Evolutionary conservation across 768 basidiomycete species (phyloP).

Genomic region (Royoungia palumana): DNA sequence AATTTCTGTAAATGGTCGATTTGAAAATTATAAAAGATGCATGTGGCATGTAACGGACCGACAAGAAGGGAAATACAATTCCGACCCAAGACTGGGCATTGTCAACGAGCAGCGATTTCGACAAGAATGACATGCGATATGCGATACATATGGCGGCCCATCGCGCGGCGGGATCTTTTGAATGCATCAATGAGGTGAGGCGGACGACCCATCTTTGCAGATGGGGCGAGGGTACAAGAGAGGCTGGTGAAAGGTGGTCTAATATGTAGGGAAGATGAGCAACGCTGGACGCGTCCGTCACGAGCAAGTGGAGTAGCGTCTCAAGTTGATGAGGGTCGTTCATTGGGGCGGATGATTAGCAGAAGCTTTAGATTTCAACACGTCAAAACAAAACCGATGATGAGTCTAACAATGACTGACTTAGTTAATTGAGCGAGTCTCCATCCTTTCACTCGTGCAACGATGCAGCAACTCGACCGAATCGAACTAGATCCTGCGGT

Average conservation of each 20-base stretch:
- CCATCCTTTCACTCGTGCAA: not conserved
- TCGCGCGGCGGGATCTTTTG: constrained; percentile 70
- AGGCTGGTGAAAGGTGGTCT: constrained; percentile 48
- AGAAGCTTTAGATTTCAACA: constrained; percentile 29
- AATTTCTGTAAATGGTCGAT: constrained; percentile 50
- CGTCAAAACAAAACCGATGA: constrained; percentile 24
- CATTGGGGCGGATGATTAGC: constrained; percentile 31
- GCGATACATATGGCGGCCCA: constrained; percentile 83
- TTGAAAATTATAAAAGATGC: constrained; percentile 10
- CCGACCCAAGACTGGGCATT: constrained; percentile 71
- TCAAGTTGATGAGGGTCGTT: constrained; percentile 54
- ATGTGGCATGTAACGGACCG: constrained; percentile 49
- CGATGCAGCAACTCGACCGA: constrained; percentile 23
- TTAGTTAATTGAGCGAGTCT: not conserved
- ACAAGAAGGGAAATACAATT: constrained; percentile 59
- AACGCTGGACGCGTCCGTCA: constrained; percentile 61
- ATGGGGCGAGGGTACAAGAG: constrained; percentile 60
- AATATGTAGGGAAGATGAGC: constrained; percentile 59
- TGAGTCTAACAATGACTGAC: no score
- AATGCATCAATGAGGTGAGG: constrained; percentile 69
- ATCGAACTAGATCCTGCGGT: constrained; percentile 49
- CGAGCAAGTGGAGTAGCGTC: constrained; percentile 63
- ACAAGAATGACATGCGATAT: constrained; percentile 57
- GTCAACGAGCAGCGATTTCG: constrained; percentile 61
- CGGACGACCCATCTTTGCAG: constrained; percentile 74